Conservation (phyloP, 331 rosid species). For the Rhamnella rubrinervis region DNA sequence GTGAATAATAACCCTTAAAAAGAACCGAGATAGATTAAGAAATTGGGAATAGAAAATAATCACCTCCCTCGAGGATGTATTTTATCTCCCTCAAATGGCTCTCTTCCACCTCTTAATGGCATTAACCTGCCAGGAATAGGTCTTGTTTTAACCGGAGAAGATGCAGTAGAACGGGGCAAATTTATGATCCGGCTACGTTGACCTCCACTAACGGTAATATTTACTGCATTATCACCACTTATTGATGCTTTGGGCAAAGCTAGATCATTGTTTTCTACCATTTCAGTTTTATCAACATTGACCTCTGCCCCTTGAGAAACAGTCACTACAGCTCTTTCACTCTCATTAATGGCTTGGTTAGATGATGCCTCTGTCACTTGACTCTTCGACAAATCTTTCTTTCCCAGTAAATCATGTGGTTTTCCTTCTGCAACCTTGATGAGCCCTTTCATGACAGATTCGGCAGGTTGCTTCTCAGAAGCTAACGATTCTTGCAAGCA, state of each 20-base stretch:
- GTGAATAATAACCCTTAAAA: background rate
- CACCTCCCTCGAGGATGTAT: constrained; percentile 74
- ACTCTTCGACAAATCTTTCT: constrained; percentile 20
- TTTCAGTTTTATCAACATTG: constrained; percentile 41
- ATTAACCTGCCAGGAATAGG: constrained; percentile 47
- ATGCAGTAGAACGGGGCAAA: constrained; percentile 48
- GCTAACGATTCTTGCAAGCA: constrained; percentile 38
- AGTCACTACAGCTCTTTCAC: constrained; percentile 29
- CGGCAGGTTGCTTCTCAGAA: constrained; percentile 33
- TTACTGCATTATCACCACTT: constrained; percentile 47
- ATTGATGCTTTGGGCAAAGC: constrained; percentile 36
- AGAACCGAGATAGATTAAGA: background rate
- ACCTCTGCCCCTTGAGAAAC: constrained; percentile 37
- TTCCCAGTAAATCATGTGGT: constrained; percentile 31
- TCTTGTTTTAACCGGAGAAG: constrained; percentile 60
- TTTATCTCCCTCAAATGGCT: constrained; percentile 43
- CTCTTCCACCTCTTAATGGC: constrained; percentile 55
- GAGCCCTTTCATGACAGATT: constrained; percentile 26
- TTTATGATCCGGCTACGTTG: constrained; percentile 65
- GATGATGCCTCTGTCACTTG: constrained; percentile 32
- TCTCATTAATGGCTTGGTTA: constrained; percentile 31
- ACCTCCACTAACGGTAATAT: constrained; percentile 45
- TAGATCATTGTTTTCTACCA: constrained; percentile 27
- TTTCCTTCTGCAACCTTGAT: constrained; percentile 24
- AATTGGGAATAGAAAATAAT: constrained; percentile 14